Evolutionary conservation across 108 stramenopile genomes (phyloP), one percentile per base, ranked within the genome.

Genomic region (Nitzschia sp.): DNA sequence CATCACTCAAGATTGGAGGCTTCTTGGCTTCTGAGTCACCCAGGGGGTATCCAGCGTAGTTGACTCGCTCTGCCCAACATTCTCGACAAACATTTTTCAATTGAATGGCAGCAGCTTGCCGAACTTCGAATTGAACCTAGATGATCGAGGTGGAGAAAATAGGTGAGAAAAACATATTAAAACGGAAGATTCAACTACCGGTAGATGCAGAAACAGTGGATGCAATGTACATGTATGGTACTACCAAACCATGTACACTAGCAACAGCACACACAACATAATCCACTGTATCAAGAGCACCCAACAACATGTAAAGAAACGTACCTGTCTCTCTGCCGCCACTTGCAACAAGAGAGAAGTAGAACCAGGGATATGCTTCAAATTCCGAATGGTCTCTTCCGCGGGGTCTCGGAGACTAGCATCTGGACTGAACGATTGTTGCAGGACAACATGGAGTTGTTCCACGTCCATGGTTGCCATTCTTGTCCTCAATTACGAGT

Each of bases 61-160:
- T 77, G 10, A 79, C 51, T 19, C 93, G 83, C 63, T 91, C 88
- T 25, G 87, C 79, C 93, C 93, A 94, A 57, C 93, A 88, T 76
- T 91, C 93, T 65, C 90, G 78, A 51, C 93, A 94, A 59, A 94
- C 85, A 66, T 94, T 94, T 69, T 94, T 94, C 41, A 94, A 72
- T 65, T 94, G 92, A 74, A 94, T 94, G 42, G 92, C 85, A 15
- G 92, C 92, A 8, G 92, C 92, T 70, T 94, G 92, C 39, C 90
- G 79, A 3, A 94, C 90, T 82, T 94, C 90, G 57, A 85, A 91
- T 81, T 87, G 88, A 21, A 86, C 85, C 85, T 86, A 24, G 7
- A 57, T 8, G 51, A 19, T 25, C 19, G 5, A 34, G 29, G 29
- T 34, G 5, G 29, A 34, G 29, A 5, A 34, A 34, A 34, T 34